Percentiles rank a stretch among this genome's conserved stretches.
phyloP scores from a whole-genome alignment of 2,329 filamentous ascomycete species.

The Achaetomium macrosporum region DNA sequence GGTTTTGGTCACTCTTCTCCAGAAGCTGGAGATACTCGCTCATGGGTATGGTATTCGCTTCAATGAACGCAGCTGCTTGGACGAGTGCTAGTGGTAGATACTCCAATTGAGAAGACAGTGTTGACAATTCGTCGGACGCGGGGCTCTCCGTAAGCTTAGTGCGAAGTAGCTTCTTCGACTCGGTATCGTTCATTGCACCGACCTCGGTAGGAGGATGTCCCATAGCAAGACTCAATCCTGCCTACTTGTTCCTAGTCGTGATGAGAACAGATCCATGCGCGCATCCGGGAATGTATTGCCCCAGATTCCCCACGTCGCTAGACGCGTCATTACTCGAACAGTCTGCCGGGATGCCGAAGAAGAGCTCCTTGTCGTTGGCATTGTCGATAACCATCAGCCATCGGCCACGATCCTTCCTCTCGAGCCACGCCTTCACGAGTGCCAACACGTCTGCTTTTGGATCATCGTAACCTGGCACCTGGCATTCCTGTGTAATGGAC shows the following conservation, averaged over 20 bases:
- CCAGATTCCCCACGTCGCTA: background rate
- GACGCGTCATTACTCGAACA: too few relatives aligned
- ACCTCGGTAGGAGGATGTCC: background rate
- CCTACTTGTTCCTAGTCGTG: conserved; percentile 1
- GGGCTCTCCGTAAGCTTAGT: background rate
- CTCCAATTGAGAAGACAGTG: background rate
- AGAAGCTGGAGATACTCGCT: conserved; percentile 28
- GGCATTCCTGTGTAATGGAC: conserved; percentile 26
- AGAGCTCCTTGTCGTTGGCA: conserved; percentile 9
- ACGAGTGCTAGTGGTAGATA: conserved; percentile 31
- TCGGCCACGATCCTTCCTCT: conserved; percentile 16
- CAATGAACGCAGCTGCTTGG: conserved; percentile 33
- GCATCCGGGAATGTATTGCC: background rate
- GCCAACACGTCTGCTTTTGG: conserved; percentile 22
- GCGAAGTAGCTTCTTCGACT: background rate
- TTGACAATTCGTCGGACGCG: background rate
- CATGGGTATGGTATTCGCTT: conserved; percentile 25
- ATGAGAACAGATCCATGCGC: background rate
- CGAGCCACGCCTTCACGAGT: conserved; percentile 28
- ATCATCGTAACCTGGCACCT: conserved; percentile 22
- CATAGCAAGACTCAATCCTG: background rate
- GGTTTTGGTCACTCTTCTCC: conserved; percentile 20
- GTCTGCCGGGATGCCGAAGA: too few relatives aligned
- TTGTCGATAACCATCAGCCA: conserved; percentile 22
- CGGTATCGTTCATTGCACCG: background rate